Base-by-base conservation (phyloP, 495 filamentous ascomycete genomes). In the Xylaria nigripes region DNA sequence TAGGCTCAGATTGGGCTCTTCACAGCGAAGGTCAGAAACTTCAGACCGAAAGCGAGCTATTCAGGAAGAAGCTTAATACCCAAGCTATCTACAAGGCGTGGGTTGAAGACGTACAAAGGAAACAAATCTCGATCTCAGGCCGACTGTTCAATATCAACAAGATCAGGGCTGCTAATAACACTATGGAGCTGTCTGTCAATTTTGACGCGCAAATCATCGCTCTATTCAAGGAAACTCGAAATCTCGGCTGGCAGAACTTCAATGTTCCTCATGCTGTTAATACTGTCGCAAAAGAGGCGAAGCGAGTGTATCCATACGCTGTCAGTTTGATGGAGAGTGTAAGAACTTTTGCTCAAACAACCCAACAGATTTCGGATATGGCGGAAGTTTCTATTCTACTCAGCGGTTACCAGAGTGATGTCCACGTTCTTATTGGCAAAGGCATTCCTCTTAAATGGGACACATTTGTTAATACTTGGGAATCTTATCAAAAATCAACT, bases 291-390 rank as follows among this genome's bases (percentile, higher is more conserved):
- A 97, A 96, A 69, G 93, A 97, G 63, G 94, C 93, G 1, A 95
- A 94, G 67, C 81, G 92, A 34, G 93, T 97, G 9, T 99, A 99
- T 63, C 93, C 93, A 1, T 97, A 91, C 64, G 93, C 93, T 18
- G 90, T 97, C 52, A 96, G 90, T 62, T 69, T 99, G 61, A 99
- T 99, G 91, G 93, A 99, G 71, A 96, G 87, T 62, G 87, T 95
- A 9, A 81, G 90, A 45, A 96, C 89, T 0, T 83, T 91, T 61
- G 76, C 87, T 3, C 93, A 99, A 70, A 96, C 89, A 1, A 86
- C 79, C 53, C 84, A 87, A 19, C 80, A 82, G 47, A 95, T 99
- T 52, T 68, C 75, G 18, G 81, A 86, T 32, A 90, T 97, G 86
- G 76, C 83, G 6, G 86, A 91, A 56, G 89, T 95, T 27, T 81